A percentile compares a stretch with the other conserved stretches of the same genome.
These are phyloP conservation scores for Pyrus communis DNA, from an alignment of 306 rosid species.

Conservation along the genomic window DNA sequence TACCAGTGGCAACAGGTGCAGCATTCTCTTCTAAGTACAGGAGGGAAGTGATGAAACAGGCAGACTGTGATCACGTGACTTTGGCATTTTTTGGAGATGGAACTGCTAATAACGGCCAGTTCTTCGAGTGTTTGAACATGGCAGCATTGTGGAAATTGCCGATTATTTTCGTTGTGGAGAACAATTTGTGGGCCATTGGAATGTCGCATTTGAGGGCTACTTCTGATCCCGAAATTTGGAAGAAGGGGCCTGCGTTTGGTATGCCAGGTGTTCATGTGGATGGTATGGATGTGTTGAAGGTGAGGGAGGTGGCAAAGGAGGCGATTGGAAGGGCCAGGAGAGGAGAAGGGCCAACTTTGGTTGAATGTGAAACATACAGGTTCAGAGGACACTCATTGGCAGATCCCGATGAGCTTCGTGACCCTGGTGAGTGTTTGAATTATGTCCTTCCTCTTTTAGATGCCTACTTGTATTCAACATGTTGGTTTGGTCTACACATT, in stretches of 20 bases:
- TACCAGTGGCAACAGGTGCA: constrained; percentile 95
- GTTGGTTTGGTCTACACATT: background rate
- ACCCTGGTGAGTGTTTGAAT: constrained; percentile 69
- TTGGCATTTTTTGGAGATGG: constrained; percentile 95
- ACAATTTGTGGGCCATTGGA: constrained; percentile 98
- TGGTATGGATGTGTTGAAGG: constrained; percentile 99
- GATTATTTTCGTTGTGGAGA: constrained; percentile 93
- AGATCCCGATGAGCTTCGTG: constrained; percentile 99
- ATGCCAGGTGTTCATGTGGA: constrained; percentile 99
- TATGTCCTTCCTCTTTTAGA: constrained; percentile 3
- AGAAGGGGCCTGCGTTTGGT: constrained; percentile 97
- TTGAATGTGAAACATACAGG: constrained; percentile 96
- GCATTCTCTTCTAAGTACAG: constrained; percentile 78
- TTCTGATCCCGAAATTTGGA: constrained; percentile 97
- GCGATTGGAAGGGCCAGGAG: constrained; percentile 91
- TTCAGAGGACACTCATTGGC: constrained; percentile 99
- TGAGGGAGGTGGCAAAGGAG: constrained; percentile 93
- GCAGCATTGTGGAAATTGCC: constrained; percentile 98
- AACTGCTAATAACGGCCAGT: constrained; percentile 92
- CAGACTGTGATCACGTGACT: constrained; percentile 66
- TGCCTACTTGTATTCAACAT: background rate
- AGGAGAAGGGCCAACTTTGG: constrained; percentile 96
- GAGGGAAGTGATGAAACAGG: constrained; percentile 75
- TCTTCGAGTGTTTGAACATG: constrained; percentile 96
- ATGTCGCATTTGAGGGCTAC: constrained; percentile 96